Conservation (phyloP, 495 filamentous ascomycete genomes). For the Aspergillus incahuasiensis region DNA sequence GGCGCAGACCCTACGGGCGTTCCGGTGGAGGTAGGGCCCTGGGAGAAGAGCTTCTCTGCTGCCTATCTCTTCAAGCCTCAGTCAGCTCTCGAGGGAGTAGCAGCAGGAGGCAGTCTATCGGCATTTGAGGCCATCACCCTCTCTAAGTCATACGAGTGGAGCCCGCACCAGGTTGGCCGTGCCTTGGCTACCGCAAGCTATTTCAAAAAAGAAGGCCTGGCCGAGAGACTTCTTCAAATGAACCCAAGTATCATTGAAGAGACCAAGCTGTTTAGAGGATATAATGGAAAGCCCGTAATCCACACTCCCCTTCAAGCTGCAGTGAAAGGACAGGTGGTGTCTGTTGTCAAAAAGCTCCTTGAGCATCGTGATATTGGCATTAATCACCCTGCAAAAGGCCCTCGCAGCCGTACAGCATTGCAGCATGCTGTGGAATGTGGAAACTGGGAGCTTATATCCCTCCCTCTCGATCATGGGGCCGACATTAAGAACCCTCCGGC, state of each 20-base stretch:
- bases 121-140: background rate
- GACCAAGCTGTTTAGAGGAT: background rate
- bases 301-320: constrained; percentile 1
- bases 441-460: constrained; percentile 20
- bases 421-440: constrained; percentile 26
- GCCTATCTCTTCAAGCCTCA: background rate
- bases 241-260: background rate
- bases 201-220: background rate
- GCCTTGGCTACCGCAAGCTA: background rate
- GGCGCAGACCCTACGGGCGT: background rate
- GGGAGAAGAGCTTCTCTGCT: background rate
- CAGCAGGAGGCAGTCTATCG: background rate
- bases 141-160: background rate
- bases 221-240: background rate
- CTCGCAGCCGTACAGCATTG: constrained; percentile 15
- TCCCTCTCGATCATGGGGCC: constrained; percentile 27
- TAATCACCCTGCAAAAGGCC: background rate
- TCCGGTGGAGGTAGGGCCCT: too few relatives aligned
- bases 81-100: background rate
- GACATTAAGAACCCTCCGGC: constrained; percentile 24
- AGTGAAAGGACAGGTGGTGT: background rate
- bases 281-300: background rate
- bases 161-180: background rate
- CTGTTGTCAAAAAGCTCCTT: background rate
- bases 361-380: background rate